These are phyloP conservation scores for Russula sp. DNA, from an alignment of 768 basidiomycete genomes.

Conservation along the genomic window DNA sequence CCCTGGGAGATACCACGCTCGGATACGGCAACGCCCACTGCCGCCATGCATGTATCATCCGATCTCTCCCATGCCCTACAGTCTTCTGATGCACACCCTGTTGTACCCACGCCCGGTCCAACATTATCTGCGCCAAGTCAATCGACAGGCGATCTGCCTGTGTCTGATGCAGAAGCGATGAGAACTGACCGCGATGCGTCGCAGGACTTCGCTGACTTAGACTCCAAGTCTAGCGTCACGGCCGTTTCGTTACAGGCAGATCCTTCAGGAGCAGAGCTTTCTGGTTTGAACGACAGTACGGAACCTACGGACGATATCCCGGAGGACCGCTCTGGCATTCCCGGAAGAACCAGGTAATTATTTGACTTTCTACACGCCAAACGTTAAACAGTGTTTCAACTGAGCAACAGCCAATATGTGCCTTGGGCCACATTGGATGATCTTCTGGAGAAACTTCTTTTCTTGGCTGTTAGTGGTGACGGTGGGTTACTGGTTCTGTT, in stretches of 20 bases:
- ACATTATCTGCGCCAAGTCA: constrained; percentile 47
- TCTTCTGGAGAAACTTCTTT: constrained; percentile 73
- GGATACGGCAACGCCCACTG: constrained; percentile 45
- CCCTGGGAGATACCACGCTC: constrained; percentile 49
- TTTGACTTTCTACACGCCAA: background rate
- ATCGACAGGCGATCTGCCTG: constrained; percentile 47
- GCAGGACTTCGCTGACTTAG: constrained; percentile 15
- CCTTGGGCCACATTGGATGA: constrained; percentile 75
- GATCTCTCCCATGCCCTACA: constrained; percentile 21
- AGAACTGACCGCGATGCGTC: constrained; percentile 25
- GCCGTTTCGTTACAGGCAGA: constrained; percentile 4
- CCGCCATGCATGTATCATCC: constrained; percentile 24
- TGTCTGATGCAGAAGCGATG: constrained; percentile 35
- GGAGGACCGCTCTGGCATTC: constrained; percentile 12
- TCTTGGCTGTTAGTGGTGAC: constrained; percentile 77
- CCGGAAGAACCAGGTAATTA: constrained; percentile 43
- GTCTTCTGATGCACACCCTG: background rate
- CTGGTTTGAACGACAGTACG: constrained; percentile 8
- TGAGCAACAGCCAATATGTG: constrained; percentile 44
- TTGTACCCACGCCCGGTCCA: constrained; percentile 19
- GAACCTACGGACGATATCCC: constrained; percentile 12
- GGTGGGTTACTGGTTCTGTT: constrained; percentile 37
- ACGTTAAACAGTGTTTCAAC: constrained; percentile 3
- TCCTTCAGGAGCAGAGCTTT: constrained; percentile 2
- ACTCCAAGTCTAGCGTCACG: background rate